These are phyloP conservation scores for Somion occarium DNA, from an alignment of 1,284 basidiomycete genomes.

Conservation along the genomic window DNA sequence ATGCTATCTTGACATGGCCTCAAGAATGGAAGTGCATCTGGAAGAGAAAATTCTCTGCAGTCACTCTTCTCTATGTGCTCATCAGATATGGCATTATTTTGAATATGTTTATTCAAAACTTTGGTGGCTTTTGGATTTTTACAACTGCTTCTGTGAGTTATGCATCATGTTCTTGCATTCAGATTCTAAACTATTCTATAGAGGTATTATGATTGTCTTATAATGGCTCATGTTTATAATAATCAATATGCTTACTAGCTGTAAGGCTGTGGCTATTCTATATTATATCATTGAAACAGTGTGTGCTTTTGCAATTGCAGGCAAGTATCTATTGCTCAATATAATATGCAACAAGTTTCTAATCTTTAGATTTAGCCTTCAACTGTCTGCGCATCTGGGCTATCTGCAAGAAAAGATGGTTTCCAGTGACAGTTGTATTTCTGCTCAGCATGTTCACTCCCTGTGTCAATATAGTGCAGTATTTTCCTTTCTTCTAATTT, in stretches of 20 bases:
- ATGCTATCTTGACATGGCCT: neutral
- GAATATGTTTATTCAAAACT: neutral
- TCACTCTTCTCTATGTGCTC: neutral
- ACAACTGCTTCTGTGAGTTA: neutral
- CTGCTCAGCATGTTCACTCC: conserved; percentile 1
- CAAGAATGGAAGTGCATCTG: conserved; percentile 1
- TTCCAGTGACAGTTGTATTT: neutral
- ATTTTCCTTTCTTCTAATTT: neutral
- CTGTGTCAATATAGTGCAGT: neutral
- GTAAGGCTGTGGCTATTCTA: neutral
- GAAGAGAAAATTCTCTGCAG: conserved; percentile 1
- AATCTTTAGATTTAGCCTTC: neutral
- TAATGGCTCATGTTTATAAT: neutral
- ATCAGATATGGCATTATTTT: neutral
- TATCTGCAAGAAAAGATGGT: neutral
- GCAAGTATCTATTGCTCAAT: neutral
- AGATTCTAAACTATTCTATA: neutral
- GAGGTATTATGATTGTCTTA: neutral
- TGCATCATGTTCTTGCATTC: neutral
- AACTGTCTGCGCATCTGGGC: neutral
- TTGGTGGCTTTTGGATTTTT: neutral
- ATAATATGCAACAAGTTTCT: neutral
- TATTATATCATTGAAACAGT: neutral
- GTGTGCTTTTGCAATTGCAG: neutral
- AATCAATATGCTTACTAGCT: neutral